phyloP scores from a whole-genome alignment of 805 yeast species.

The Wickerhamomyces strasburgensis region DNA sequence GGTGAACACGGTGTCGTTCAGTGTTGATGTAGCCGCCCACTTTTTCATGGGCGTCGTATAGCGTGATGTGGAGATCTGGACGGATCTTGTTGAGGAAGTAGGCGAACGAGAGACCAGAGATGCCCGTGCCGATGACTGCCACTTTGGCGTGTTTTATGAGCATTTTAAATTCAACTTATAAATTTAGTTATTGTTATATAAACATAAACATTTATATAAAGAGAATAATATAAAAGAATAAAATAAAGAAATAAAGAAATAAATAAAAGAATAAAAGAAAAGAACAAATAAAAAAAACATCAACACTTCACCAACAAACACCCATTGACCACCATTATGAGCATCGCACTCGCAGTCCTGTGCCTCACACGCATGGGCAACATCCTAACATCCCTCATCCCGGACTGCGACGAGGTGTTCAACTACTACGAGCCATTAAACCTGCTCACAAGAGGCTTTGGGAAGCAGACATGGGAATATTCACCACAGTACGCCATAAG shows the following conservation, averaged over 20 bases:
- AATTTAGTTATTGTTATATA: no score
- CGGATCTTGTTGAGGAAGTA: constrained; percentile 65
- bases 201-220: no score
- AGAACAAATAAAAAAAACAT: no score
- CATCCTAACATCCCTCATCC: constrained; percentile 45
- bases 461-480: constrained; percentile 95
- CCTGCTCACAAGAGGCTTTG: constrained; percentile 70
- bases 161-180: no score
- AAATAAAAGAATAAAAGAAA: no score
- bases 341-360: no score
- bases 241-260: no score
- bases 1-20: constrained; percentile 29
- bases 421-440: constrained; percentile 96
- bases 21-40: constrained; percentile 82
- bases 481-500: constrained; percentile 86
- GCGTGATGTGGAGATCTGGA: constrained; percentile 65
- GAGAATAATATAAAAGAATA: no score
- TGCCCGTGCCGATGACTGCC: constrained; percentile 83
- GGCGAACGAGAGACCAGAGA: constrained; percentile 75
- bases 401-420: constrained; percentile 90
- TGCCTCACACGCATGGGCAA: no score
- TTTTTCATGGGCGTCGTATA: constrained; percentile 51
- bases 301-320: no score
- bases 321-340: no score
- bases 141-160: constrained; percentile 35